phyloP scores from a whole-genome alignment of 768 basidiomycete genomes.

The Kwoniella pini region DNA sequence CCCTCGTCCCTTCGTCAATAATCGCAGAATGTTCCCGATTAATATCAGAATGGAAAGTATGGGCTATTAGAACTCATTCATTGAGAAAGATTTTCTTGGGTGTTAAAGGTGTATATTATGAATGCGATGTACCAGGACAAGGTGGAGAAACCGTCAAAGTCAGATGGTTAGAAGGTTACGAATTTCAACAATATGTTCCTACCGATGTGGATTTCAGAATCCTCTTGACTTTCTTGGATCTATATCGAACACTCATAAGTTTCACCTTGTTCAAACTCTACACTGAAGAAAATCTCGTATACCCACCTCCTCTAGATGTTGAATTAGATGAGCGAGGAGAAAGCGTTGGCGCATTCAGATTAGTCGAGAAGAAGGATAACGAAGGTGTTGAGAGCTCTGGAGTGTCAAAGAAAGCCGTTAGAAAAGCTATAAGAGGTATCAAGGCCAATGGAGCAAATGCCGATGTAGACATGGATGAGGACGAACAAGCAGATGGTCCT shows the following conservation, averaged over 20 bases:
- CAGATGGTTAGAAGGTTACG: slow-evolving; percentile 90
- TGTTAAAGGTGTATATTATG: slow-evolving; percentile 98
- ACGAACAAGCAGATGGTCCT: slow-evolving; percentile 31
- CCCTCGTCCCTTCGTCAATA: slow-evolving; percentile 68
- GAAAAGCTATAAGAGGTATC: slow-evolving; percentile 61
- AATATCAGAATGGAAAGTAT: slow-evolving; percentile 82
- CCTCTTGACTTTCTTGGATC: slow-evolving; percentile 95
- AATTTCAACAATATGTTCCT: slow-evolving; percentile 94
- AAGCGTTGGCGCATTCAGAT: slow-evolving; percentile 80
- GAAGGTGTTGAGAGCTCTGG: slow-evolving; percentile 55
- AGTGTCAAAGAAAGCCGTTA: slow-evolving; percentile 64
- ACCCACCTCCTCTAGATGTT: slow-evolving; percentile 87
- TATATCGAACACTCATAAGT: slow-evolving; percentile 93
- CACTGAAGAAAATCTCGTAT: slow-evolving; percentile 85
- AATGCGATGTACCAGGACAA: slow-evolving; percentile 76
- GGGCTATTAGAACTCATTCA: slow-evolving; percentile 80
- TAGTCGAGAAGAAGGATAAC: slow-evolving; percentile 61
- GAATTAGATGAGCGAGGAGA: slow-evolving; percentile 83
- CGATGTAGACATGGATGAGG: slow-evolving; percentile 40
- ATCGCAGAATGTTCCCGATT: slow-evolving; percentile 88
- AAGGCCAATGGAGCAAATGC: slow-evolving; percentile 42
- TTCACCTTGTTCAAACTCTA: slow-evolving; percentile 99
- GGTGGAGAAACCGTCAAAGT: slow-evolving; percentile 77
- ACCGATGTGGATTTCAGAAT: slow-evolving; percentile 95
- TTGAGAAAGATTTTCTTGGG: slow-evolving; percentile 90